Conservation (phyloP, 2,329 filamentous ascomycete species). For the Aureobasidium sp. region DNA sequence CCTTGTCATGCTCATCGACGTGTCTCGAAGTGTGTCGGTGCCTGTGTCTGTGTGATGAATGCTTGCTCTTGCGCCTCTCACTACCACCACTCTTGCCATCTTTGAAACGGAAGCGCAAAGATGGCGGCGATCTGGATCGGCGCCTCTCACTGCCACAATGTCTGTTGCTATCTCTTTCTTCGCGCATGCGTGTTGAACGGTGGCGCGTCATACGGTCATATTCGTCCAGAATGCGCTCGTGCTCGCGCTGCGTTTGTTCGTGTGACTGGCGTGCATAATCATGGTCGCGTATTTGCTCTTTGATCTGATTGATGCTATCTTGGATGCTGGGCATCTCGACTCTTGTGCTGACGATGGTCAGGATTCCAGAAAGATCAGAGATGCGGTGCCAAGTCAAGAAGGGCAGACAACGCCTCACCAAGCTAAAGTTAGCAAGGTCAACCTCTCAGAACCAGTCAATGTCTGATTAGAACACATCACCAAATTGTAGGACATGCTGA, state of each 20-base stretch:
- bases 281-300: background rate
- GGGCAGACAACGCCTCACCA: background rate
- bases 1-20: background rate
- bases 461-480: background rate
- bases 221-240: conserved; percentile 17
- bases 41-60: background rate
- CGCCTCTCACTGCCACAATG: background rate
- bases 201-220: conserved; percentile 15
- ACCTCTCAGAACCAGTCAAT: background rate
- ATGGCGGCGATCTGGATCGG: conserved; percentile 4
- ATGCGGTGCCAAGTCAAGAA: background rate
- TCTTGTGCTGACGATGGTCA: background rate
- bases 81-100: background rate
- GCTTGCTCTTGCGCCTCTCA: background rate
- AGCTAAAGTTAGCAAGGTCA: background rate
- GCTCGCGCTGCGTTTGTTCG: conserved; percentile 11
- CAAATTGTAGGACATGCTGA: no score
- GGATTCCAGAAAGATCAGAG: background rate
- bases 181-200: conserved; percentile 13
- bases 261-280: background rate
- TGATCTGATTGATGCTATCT: conserved; percentile 13
- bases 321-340: conserved; percentile 10
- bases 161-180: background rate
- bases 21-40: background rate
- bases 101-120: conserved; percentile 15